Evolutionary conservation across 1,284 basidiomycete species (phyloP).

Genomic region (Moniliella sp.): DNA sequence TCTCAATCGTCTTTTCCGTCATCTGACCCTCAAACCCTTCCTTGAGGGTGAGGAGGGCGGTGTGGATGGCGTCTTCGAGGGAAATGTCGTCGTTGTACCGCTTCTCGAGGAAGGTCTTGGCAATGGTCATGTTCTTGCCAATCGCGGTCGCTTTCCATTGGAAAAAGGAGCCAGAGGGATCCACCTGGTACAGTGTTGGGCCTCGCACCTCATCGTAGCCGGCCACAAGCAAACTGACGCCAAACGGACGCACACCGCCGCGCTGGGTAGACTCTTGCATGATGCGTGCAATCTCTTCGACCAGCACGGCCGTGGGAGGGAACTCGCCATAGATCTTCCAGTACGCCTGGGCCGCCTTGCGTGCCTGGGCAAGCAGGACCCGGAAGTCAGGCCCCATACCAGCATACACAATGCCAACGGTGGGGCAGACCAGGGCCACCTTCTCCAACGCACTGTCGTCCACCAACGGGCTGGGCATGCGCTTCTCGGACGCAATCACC

Average conservation of each 20-base stretch:
- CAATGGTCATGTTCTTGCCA: slow-evolving; percentile 98
- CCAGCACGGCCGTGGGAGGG: slow-evolving; percentile 84
- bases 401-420: slow-evolving; percentile 86
- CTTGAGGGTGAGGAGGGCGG: slow-evolving; percentile 88
- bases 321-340: slow-evolving; percentile 99
- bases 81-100: slow-evolving; percentile 93
- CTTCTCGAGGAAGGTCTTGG: slow-evolving; percentile 96
- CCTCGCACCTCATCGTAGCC: slow-evolving; percentile 83
- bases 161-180: slow-evolving; percentile 78
- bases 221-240: slow-evolving; percentile 83
- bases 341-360: slow-evolving; percentile 92
- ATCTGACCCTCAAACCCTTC: slow-evolving; percentile 98
- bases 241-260: slow-evolving; percentile 91
- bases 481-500: slow-evolving; percentile 97
- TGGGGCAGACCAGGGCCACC: slow-evolving; percentile 75
- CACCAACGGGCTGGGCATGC: slow-evolving; percentile 82
- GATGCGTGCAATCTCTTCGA: slow-evolving; percentile 85
- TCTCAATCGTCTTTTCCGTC: slow-evolving; percentile 99
- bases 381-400: slow-evolving; percentile 99
- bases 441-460: slow-evolving; percentile 95
- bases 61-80: slow-evolving; percentile 94
- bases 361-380: slow-evolving; percentile 70
- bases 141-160: slow-evolving; percentile 99
- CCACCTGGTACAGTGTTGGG: slow-evolving; percentile 90
- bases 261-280: slow-evolving; percentile 99